Conservation (phyloP, 2,329 filamentous ascomycete genomes). For the Aureobasidium sp. region DNA sequence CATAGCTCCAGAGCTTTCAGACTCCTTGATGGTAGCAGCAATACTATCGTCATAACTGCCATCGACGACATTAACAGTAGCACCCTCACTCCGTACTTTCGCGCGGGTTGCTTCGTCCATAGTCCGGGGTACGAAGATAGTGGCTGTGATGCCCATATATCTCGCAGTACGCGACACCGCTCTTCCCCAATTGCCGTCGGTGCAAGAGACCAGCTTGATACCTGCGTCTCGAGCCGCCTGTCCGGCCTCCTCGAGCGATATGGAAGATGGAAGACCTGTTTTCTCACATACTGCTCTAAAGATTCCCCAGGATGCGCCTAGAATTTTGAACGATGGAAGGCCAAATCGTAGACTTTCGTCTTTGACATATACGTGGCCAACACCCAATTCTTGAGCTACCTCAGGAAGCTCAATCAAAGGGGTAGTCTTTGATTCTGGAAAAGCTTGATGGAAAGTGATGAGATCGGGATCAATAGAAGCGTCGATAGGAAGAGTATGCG, state of each 20-base stretch:
- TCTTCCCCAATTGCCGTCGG: constrained; percentile 71
- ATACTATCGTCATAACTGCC: constrained; percentile 61
- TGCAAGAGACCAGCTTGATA: constrained; percentile 54
- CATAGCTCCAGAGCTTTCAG: constrained; percentile 38
- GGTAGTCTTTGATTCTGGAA: constrained; percentile 54
- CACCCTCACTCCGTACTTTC: constrained; percentile 57
- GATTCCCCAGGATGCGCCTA: constrained; percentile 69
- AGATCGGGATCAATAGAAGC: neutral
- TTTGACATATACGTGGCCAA: constrained; percentile 58
- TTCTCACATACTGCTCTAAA: constrained; percentile 46
- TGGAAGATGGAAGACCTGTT: neutral
- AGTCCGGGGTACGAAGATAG: constrained; percentile 56
- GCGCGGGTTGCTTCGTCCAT: constrained; percentile 50
- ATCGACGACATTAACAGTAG: constrained; percentile 46
- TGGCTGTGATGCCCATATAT: constrained; percentile 48
- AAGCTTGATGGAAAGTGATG: neutral
- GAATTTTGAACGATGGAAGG: constrained; percentile 70
- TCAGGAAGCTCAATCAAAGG: constrained; percentile 47
- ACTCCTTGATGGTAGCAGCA: constrained; percentile 40
- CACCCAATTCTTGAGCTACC: constrained; percentile 51
- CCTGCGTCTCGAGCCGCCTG: constrained; percentile 19
- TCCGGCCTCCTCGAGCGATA: constrained; percentile 4
- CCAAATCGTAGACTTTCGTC: constrained; percentile 63
- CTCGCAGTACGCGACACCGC: constrained; percentile 63
- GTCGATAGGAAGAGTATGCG: no score